phyloP scores from a whole-genome alignment of 371 early-diverging fungal genomes.

The Mortierella sp. region DNA sequence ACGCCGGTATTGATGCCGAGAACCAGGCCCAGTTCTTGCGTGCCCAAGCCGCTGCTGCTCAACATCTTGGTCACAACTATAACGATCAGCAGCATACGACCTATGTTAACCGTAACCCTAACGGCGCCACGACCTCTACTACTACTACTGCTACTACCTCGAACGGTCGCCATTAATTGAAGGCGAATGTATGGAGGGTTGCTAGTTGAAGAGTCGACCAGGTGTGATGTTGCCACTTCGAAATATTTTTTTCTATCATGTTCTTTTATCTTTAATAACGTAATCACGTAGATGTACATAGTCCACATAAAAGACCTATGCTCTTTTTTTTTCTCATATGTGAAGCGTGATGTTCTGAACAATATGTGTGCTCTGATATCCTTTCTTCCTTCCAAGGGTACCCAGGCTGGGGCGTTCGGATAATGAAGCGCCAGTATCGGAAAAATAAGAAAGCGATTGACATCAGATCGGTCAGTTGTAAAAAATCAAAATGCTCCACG shows the following conservation, averaged over 20 bases:
- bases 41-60: constrained; percentile 18
- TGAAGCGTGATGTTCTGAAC: too few species aligned
- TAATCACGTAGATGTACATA: constrained; percentile 8
- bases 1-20: constrained; percentile 43
- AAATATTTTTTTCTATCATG: too few species aligned
- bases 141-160: neutral
- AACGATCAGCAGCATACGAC: neutral
- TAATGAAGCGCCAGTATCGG: too few species aligned
- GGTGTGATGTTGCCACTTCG: too few species aligned
- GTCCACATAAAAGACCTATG: neutral
- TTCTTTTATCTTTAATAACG: neutral
- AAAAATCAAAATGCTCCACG: neutral
- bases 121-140: neutral
- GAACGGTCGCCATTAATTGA: constrained; percentile 3
- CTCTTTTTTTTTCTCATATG: neutral
- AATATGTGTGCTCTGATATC: too few species aligned
- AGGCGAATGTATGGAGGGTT: neutral
- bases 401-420: too few species aligned
- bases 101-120: neutral
- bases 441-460: too few species aligned
- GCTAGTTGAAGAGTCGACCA: too few species aligned
- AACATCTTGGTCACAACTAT: neutral
- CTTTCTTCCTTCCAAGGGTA: too few species aligned
- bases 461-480: neutral
- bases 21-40: constrained; percentile 35